phyloP scores from a whole-genome alignment of 192 early-diverging fungal species.

The Mortierella claussenii region DNA sequence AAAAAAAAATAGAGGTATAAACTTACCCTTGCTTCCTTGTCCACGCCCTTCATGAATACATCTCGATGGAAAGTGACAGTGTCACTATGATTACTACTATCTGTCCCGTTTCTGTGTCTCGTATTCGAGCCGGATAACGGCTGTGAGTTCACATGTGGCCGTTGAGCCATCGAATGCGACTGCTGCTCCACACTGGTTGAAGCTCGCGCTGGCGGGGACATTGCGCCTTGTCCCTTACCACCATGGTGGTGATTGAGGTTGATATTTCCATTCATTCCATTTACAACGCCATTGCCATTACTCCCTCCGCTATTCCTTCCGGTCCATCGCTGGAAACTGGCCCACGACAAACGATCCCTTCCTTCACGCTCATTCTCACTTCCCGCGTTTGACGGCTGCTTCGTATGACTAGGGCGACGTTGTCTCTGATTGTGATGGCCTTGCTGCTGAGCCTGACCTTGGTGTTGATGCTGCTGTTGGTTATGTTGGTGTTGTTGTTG shows the following conservation, averaged over 20 bases:
- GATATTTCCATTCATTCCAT: background rate
- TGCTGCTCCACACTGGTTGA: constrained; percentile 4
- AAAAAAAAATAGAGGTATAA: background rate
- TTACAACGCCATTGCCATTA: background rate
- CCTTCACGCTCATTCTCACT: constrained; percentile 36
- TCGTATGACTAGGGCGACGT: constrained; percentile 10
- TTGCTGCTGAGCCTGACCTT: constrained; percentile 14
- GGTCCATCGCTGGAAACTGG: constrained; percentile 42
- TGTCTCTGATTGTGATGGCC: background rate
- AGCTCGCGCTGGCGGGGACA: constrained; percentile 5
- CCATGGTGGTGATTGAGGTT: too few species aligned
- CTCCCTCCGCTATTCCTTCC: constrained; percentile 8
- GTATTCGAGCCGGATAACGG: background rate
- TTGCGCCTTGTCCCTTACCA: too few species aligned
- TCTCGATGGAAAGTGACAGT: constrained; percentile 63
- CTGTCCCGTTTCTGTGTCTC: constrained; percentile 21
- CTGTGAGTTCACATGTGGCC: background rate
- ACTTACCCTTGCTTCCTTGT: constrained; percentile 53
- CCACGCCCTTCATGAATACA: constrained; percentile 65
- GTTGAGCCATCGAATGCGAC: constrained; percentile 3
- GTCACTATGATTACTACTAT: constrained; percentile 33
- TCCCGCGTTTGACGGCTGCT: constrained; percentile 31
- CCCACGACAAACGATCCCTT: constrained; percentile 41
- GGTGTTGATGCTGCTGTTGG: constrained; percentile 4
- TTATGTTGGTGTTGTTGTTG: constrained; percentile 5